phyloP scores from a whole-genome alignment of 129 eudicot species.

The Oenanthe sinensis region DNA sequence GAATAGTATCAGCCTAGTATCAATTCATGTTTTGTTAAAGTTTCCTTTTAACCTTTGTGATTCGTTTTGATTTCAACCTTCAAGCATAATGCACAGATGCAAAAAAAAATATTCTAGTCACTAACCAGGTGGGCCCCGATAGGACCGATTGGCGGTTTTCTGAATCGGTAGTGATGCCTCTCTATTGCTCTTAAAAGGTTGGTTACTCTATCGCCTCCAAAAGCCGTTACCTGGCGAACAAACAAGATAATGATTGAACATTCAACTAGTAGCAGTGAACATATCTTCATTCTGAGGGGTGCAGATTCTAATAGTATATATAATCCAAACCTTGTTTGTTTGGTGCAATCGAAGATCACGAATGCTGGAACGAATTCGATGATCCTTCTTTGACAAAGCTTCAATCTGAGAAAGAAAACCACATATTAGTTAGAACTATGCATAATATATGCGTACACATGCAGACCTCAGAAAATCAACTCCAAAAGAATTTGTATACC shows the following conservation, averaged over 20 bases:
- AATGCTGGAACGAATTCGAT: slow-evolving; percentile 31
- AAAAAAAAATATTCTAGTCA: slow-evolving; percentile 2
- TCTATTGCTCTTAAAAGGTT: slow-evolving; percentile 71
- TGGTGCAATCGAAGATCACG: slow-evolving; percentile 45
- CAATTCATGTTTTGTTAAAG: no score
- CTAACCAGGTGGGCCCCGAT: slow-evolving; percentile 91
- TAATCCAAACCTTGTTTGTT: slow-evolving; percentile 56
- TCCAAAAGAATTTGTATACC: slow-evolving; percentile 28
- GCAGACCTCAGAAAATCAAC: slow-evolving; percentile 14
- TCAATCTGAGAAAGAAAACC: slow-evolving; percentile 38
- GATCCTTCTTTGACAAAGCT: slow-evolving; percentile 34
- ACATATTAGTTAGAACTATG: background rate
- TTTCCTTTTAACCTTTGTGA: background rate
- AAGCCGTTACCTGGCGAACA: slow-evolving; percentile 67
- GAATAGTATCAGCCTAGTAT: no score
- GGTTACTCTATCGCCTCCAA: slow-evolving; percentile 69
- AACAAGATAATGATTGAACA: background rate
- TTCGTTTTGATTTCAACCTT: no score
- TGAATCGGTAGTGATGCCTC: slow-evolving; percentile 54
- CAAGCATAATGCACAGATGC: background rate
- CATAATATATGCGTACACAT: slow-evolving; percentile 6
- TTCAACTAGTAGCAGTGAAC: background rate
- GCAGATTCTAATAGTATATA: slow-evolving; percentile 2
- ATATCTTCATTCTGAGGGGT: background rate
- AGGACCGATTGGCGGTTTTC: slow-evolving; percentile 91